These are phyloP conservation scores for Phialophora verrucosa DNA, from an alignment of 2,329 filamentous ascomycete genomes.

Conservation along the genomic window DNA sequence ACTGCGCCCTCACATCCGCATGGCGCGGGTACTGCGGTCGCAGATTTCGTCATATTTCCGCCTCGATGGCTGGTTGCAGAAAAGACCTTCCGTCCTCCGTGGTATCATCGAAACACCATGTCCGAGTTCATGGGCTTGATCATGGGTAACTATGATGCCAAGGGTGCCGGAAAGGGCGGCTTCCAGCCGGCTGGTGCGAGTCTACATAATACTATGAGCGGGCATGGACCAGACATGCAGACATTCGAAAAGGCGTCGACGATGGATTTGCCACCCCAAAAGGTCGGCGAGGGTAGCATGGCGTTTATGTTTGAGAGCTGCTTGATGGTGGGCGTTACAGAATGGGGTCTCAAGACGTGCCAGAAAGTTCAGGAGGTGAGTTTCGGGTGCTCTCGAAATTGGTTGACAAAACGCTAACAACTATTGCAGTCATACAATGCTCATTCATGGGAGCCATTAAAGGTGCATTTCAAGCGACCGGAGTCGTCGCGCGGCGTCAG, in stretches of 20 bases:
- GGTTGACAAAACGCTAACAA: constrained; percentile 18
- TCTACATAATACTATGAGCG: constrained; percentile 74
- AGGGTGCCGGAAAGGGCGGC: constrained; percentile 58
- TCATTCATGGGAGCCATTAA: constrained; percentile 77
- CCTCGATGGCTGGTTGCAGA: constrained; percentile 68
- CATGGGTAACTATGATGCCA: constrained; percentile 65
- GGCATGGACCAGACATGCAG: constrained; percentile 64
- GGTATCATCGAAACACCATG: constrained; percentile 70
- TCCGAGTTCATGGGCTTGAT: constrained; percentile 72
- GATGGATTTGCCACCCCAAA: constrained; percentile 60
- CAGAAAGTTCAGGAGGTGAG: constrained; percentile 66
- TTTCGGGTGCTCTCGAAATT: background rate
- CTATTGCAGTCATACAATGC: constrained; percentile 66
- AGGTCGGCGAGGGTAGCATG: constrained; percentile 65
- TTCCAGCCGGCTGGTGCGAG: constrained; percentile 67
- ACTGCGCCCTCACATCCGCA: constrained; percentile 60
- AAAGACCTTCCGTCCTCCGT: constrained; percentile 65
- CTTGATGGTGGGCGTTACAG: constrained; percentile 73
- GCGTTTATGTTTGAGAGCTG: constrained; percentile 70
- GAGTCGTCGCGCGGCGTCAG: constrained; percentile 49
- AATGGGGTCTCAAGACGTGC: constrained; percentile 74
- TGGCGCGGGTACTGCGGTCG: constrained; percentile 65
- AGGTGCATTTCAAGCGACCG: constrained; percentile 65
- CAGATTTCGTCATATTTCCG: constrained; percentile 70
- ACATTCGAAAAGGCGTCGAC: constrained; percentile 63